Percentiles rank a stretch among this genome's conserved stretches.
Conservation (phyloP, 2,329 filamentous ascomycete genomes). For the Colletotrichum sp. region DNA sequence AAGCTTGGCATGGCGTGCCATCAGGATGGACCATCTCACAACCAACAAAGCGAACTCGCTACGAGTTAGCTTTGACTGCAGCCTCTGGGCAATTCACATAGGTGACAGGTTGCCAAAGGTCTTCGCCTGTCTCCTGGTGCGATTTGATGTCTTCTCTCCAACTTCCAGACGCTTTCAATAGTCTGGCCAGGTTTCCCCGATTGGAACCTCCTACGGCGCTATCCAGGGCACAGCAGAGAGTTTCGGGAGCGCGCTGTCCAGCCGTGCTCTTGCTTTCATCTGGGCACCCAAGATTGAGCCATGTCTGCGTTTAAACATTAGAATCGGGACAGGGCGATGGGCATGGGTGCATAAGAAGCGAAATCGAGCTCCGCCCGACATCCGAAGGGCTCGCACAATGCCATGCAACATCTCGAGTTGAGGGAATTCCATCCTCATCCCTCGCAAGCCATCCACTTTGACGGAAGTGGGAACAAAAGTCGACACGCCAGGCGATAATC, state of each 20-base stretch:
- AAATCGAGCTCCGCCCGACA: background rate
- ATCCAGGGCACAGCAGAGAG: background rate
- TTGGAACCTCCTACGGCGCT: background rate
- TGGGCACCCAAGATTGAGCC: background rate
- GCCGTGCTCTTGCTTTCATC: background rate
- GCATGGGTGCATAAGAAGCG: background rate
- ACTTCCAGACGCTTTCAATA: background rate
- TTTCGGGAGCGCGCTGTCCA: background rate
- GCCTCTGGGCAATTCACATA: background rate
- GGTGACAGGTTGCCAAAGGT: background rate
- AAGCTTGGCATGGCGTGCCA: background rate
- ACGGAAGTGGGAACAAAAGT: background rate
- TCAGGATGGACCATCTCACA: background rate
- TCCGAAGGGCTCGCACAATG: background rate
- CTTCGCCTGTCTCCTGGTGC: background rate
- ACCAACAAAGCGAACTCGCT: background rate
- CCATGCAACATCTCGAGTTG: background rate
- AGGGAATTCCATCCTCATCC: background rate
- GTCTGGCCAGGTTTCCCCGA: background rate
- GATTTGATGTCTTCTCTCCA: background rate
- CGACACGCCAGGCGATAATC: background rate
- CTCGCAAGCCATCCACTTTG: background rate
- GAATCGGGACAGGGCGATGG: background rate
- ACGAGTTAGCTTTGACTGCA: background rate
- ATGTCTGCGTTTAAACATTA: background rate